Evolutionary conservation across 2,329 filamentous ascomycete species (phyloP).

Genomic region (Curvularia hawaiiensis): DNA sequence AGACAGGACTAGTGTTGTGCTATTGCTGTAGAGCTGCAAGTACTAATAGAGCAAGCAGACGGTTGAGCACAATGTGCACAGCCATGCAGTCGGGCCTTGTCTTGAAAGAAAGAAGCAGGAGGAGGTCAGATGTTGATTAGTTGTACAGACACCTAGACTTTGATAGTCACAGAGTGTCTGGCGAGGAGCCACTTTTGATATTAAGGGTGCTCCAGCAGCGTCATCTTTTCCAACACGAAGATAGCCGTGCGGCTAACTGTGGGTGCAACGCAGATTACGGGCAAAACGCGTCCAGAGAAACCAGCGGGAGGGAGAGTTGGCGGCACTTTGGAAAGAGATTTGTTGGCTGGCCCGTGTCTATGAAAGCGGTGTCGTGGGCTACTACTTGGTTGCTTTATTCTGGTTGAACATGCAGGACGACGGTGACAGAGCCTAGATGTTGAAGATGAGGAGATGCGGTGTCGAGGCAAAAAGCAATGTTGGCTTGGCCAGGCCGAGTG

Average conservation of each 20-base stretch:
- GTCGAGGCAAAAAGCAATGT: background rate
- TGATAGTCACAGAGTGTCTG: background rate
- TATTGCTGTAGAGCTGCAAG: background rate
- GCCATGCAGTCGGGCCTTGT: background rate
- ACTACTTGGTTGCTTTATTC: background rate
- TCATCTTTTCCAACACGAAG: background rate
- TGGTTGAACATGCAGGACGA: background rate
- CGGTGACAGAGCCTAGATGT: background rate
- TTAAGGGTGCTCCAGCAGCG: background rate
- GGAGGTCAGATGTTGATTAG: background rate
- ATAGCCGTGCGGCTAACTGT: background rate
- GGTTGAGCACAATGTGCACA: background rate
- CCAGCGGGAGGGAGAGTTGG: background rate
- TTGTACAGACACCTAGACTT: background rate
- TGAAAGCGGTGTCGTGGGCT: background rate
- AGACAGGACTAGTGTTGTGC: background rate
- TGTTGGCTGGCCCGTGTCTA: background rate
- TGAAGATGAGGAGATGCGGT: background rate
- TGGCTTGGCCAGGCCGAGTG: background rate
- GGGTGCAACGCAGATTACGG: background rate
- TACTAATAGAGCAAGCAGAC: background rate
- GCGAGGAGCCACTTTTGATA: slow-evolving; percentile 1
- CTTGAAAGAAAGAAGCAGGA: background rate
- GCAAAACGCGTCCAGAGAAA: background rate
- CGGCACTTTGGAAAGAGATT: background rate